Conservation (phyloP, 139 green algal genomes). For the Chlorella vulgaris region DNA sequence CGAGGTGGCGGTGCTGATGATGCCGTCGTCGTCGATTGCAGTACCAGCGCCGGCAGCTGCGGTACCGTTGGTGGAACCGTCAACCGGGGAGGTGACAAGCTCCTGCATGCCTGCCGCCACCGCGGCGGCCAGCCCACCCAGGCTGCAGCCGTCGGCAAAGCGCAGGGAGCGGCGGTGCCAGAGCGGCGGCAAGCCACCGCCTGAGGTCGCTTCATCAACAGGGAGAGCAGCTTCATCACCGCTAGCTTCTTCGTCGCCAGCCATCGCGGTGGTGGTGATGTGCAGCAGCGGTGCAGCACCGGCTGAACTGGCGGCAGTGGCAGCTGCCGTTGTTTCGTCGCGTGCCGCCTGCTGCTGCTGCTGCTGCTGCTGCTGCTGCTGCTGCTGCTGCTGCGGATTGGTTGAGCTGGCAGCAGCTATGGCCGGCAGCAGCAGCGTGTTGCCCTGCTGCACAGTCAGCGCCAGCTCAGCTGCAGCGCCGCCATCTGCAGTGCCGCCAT, state of each 20-base stretch:
- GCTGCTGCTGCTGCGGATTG: too few species aligned
- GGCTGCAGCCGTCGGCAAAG: conserved; percentile 3
- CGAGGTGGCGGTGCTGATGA: neutral
- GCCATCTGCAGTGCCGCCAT: neutral
- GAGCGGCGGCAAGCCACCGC: neutral
- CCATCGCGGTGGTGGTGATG: neutral
- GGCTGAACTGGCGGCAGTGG: neutral
- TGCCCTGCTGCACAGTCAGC: conserved; percentile 1
- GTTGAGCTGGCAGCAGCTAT: neutral
- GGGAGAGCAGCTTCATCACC: too few species aligned
- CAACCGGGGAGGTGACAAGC: neutral
- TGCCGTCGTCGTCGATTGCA: neutral
- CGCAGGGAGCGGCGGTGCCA: neutral
- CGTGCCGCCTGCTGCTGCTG: neutral
- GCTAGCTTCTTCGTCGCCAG: too few species aligned
- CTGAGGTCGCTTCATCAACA: too few species aligned
- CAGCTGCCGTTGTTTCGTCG: conserved; percentile 11
- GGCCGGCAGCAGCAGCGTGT: conserved; percentile 5
- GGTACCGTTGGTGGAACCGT: neutral
- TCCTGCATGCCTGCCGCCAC: conserved; percentile 19
- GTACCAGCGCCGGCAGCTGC: neutral
- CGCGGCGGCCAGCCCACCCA: neutral
- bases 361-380: neutral
- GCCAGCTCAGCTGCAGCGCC: too few species aligned
- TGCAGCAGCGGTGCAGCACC: neutral